Percentiles rank a stretch among this genome's conserved stretches.
Conservation (phyloP, 73 alveolate genomes). For the Paramecium sexaurelia region DNA sequence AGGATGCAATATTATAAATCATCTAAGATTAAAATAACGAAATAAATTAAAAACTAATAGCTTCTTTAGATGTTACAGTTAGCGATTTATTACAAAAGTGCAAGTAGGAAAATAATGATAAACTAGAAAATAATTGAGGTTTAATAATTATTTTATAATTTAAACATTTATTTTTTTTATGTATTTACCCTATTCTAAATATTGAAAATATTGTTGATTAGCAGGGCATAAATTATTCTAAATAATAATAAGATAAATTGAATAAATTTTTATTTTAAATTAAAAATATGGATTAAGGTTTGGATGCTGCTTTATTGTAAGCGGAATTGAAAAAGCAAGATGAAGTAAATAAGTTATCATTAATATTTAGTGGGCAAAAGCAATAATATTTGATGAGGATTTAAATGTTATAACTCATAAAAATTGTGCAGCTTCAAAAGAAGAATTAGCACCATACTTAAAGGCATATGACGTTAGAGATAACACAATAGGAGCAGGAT, state of each 20-base stretch:
- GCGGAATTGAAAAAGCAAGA: constrained; percentile 47
- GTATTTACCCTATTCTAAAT: too few relatives aligned
- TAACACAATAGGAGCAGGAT: constrained; percentile 75
- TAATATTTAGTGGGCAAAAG: constrained; percentile 69
- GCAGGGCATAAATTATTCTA: too few relatives aligned
- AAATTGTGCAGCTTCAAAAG: constrained; percentile 60
- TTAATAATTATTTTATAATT: background rate
- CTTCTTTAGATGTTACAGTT: background rate
- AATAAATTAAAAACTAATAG: background rate
- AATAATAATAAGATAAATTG: too few relatives aligned
- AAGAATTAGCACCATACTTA: constrained; percentile 63
- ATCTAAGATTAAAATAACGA: background rate
- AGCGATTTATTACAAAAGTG: background rate
- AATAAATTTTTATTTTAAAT: background rate
- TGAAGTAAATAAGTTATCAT: background rate
- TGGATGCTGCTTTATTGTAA: constrained; percentile 22
- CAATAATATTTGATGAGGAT: constrained; percentile 71
- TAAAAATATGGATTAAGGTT: constrained; percentile 38
- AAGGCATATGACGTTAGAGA: constrained; percentile 71
- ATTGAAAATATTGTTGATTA: too few relatives aligned
- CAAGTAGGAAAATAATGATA: background rate
- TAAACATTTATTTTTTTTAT: background rate
- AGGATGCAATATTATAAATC: background rate
- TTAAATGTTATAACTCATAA: constrained; percentile 63
- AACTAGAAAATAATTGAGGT: background rate